Evolutionary conservation across 805 yeast species (phyloP).

Genomic region (Teunomyces tritomae): DNA sequence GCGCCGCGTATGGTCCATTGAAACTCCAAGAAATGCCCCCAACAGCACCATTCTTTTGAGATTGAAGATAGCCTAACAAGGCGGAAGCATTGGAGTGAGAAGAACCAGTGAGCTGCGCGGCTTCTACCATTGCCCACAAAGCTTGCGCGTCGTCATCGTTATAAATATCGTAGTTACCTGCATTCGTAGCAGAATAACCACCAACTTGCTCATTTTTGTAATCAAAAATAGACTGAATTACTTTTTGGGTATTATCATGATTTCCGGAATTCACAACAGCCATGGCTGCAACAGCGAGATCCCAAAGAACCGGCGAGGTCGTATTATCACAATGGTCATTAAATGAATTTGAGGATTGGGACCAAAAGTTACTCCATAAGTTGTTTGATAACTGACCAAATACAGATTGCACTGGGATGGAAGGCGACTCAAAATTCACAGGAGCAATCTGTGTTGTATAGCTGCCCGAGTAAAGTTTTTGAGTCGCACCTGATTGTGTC

Average conservation of each 20-base stretch:
- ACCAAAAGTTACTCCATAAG: conserved; percentile 14
- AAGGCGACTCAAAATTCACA: conserved; percentile 12
- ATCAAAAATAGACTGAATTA: conserved; percentile 12
- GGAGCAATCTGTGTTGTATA: background rate
- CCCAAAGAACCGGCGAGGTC: conserved; percentile 20
- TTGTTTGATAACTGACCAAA: conserved; percentile 9
- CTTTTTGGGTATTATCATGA: conserved; percentile 9
- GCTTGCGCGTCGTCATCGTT: conserved; percentile 30
- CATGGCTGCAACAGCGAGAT: conserved; percentile 23
- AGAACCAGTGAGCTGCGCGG: conserved; percentile 10
- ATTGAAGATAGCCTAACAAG: conserved; percentile 13
- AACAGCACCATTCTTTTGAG: conserved; percentile 15
- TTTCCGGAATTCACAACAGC: conserved; percentile 16
- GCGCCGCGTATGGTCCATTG: conserved; percentile 20
- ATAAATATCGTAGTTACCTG: conserved; percentile 22
- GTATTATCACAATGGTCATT: conserved; percentile 12
- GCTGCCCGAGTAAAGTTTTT: background rate
- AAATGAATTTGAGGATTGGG: conserved; percentile 11
- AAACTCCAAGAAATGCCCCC: conserved; percentile 28
- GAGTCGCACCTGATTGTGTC: background rate
- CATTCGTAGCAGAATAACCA: conserved; percentile 23
- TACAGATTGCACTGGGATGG: conserved; percentile 11
- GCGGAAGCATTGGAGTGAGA: conserved; percentile 14
- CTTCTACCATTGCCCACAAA: conserved; percentile 26
- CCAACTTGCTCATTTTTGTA: conserved; percentile 19